Percentiles rank a stretch among this genome's conserved stretches.
Conservation (phyloP, 108 stramenopile species). For the Nitzschia sp. region DNA sequence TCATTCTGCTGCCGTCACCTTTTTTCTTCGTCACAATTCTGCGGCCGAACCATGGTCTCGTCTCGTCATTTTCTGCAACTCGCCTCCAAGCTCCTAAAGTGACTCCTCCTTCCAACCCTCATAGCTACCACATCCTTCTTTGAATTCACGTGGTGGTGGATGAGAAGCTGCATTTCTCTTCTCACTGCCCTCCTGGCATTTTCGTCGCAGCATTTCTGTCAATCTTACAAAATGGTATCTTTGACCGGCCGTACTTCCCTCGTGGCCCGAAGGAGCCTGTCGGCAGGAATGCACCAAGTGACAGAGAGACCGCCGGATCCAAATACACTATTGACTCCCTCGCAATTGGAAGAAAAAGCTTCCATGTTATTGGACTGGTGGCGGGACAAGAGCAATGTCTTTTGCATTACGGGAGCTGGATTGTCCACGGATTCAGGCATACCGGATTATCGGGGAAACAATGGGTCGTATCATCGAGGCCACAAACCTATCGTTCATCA, state of each 20-base stretch:
- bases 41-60: too few species aligned
- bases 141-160: too few species aligned
- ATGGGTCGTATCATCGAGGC: constrained; percentile 89
- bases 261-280: not conserved
- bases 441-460: constrained; percentile 95
- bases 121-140: too few species aligned
- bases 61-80: too few species aligned
- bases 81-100: too few species aligned
- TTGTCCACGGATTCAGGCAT: constrained; percentile 96
- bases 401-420: constrained; percentile 93
- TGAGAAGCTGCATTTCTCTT: too few species aligned
- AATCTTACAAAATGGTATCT: constrained; percentile 8
- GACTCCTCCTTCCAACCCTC: too few species aligned
- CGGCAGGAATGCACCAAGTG: constrained; percentile 1
- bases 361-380: constrained; percentile 52
- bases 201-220: too few species aligned
- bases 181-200: too few species aligned
- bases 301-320: constrained; percentile 36
- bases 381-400: constrained; percentile 44
- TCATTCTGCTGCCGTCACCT: too few species aligned
- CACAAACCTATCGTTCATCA: constrained; percentile 97
- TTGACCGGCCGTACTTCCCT: not conserved
- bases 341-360: constrained; percentile 19
- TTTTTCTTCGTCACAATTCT: too few species aligned
- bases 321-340: constrained; percentile 10